phyloP scores from a whole-genome alignment of 768 basidiomycete species.

The Suillus lakei region DNA sequence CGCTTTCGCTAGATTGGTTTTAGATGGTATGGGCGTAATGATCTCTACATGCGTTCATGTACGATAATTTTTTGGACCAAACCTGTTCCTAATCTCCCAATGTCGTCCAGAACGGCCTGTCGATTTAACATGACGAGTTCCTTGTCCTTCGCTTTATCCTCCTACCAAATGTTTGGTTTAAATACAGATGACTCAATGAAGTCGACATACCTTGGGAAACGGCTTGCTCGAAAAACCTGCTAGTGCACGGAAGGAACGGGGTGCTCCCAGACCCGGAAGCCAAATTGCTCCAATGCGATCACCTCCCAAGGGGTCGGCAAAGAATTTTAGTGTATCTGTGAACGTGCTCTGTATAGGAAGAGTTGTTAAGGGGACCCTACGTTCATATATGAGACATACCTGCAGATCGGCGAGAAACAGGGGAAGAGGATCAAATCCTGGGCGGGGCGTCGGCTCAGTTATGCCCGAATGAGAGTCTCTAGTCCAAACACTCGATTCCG shows the following conservation, averaged over 20 bases:
- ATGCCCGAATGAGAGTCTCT: conserved; percentile 23
- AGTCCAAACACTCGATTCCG: conserved; percentile 54
- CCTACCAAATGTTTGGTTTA: conserved; percentile 20
- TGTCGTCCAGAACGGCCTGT: conserved; percentile 69
- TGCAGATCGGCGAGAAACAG: conserved; percentile 72
- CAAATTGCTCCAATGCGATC: conserved; percentile 81
- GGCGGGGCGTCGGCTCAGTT: conserved; percentile 38
- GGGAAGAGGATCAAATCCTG: conserved; percentile 83
- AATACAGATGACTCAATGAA: background rate
- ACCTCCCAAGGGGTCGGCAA: conserved; percentile 85
- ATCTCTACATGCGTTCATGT: conserved; percentile 13
- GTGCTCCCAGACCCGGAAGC: conserved; percentile 71
- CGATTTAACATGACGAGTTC: conserved; percentile 70
- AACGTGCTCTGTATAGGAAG: conserved; percentile 59
- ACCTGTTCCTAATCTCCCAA: conserved; percentile 74
- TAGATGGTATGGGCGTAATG: background rate
- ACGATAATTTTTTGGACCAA: conserved; percentile 56
- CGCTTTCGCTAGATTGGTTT: background rate
- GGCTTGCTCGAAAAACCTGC: conserved; percentile 81
- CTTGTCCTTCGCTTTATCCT: conserved; percentile 52
- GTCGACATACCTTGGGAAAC: conserved; percentile 33
- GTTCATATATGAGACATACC: conserved; percentile 45
- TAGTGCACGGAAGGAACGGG: conserved; percentile 78
- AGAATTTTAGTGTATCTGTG: conserved; percentile 78
- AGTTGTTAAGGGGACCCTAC: conserved; percentile 3